Evolutionary conservation across 345 rosid species (phyloP).

Genomic region (Cardamine chenopodiifolia): DNA sequence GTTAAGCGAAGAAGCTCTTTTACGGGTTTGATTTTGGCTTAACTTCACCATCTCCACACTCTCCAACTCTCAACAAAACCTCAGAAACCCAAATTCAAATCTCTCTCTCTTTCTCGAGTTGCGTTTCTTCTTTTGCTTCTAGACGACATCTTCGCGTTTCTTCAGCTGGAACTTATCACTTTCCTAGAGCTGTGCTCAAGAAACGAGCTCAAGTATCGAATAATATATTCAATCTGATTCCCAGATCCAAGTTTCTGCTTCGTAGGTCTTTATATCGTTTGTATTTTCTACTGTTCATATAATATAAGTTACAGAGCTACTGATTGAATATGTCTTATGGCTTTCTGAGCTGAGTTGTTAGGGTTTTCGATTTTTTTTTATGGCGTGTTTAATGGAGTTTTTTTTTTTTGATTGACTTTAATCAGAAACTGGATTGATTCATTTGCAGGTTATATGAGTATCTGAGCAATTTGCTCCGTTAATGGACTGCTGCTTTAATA

Average conservation of each 20-base stretch:
- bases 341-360: slow-evolving; percentile 9
- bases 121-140: slow-evolving; percentile 27
- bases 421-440: slow-evolving; percentile 24
- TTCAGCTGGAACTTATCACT: slow-evolving; percentile 1
- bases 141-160: slow-evolving; percentile 5
- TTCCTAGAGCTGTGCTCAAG: not conserved
- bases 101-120: slow-evolving; percentile 18
- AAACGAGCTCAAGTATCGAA: not conserved
- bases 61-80: slow-evolving; percentile 43
- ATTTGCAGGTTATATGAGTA: slow-evolving; percentile 33
- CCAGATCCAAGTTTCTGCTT: slow-evolving; percentile 38
- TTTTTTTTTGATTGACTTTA: slow-evolving; percentile 22
- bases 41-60: slow-evolving; percentile 38
- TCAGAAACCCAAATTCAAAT: not conserved
- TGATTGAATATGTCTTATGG: not conserved
- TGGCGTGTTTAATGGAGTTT: not conserved
- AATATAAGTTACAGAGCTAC: too few species aligned
- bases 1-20: slow-evolving; percentile 21
- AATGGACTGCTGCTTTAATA: slow-evolving; percentile 54
- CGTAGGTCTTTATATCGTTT: slow-evolving; percentile 24
- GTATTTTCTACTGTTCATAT: not conserved
- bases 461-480: slow-evolving; percentile 53
- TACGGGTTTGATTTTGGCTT: slow-evolving; percentile 23
- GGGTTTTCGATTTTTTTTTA: slow-evolving; percentile 26
- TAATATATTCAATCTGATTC: slow-evolving; percentile 28